Evolutionary conservation across 2,329 filamentous ascomycete species (phyloP), one percentile per base, ranked within the genome.

Genomic region (Bipolaris bicolor): DNA sequence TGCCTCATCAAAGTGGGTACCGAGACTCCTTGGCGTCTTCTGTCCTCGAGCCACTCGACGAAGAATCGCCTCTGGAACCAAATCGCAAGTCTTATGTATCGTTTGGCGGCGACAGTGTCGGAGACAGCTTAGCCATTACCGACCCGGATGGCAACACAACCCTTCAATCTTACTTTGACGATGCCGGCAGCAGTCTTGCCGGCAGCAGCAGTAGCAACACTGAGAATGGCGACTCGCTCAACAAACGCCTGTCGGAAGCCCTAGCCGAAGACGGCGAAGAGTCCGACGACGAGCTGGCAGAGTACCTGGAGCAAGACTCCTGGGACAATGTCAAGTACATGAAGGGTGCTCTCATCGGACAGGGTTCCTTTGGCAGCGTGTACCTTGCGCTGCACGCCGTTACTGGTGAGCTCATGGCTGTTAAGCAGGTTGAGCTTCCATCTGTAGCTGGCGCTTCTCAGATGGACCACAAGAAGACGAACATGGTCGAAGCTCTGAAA

Each of bases 251-350:
- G 49, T 92, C 89, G 55, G 87, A 95, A 70, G 90, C 93, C 33
- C 85, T 97, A 37, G 90, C 90, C 15, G 90, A 96, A 66, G 94
- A 98, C 70, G 93, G 92, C 33, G 94, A 97, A 73, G 95, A 96
- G 69, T 87, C 88, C 6, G 94, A 98, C 68, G 91, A 93, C 71
- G 93, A 95, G 68, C 83, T 98, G 20, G 87, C 90, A 67, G 93
- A 93, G 71, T 97, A 97, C 82, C 83, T 98, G 39, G 88, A 92
- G 33, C 91, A 92, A 63, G 92, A 97, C 73, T 96, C 92, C 7
- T 98, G 95, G 88, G 93, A 96, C 64, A 93, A 97, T 62, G 90
- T 94, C 80, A 96, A 97, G 77, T 99, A 96, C 91, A 98, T 99
- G 92, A 97, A 98, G 81, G 95, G 95, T 72, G 93, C 94, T 31